Conservation (phyloP, 2,329 filamentous ascomycete genomes). For the Trichoderma atrobrunneum region DNA sequence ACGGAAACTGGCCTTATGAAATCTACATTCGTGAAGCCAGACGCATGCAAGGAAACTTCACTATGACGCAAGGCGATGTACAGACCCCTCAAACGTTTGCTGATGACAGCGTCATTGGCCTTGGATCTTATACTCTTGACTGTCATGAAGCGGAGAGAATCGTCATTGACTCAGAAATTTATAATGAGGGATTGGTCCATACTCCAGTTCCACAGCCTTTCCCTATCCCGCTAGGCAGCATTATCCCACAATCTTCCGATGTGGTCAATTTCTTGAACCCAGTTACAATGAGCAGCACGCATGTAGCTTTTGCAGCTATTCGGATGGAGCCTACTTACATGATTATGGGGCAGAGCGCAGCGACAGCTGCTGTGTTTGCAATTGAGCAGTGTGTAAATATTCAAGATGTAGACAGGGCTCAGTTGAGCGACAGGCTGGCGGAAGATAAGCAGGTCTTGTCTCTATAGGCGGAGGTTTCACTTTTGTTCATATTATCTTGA, state of each 20-base stretch:
- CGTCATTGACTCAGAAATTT: slow-evolving; percentile 23
- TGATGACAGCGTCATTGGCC: slow-evolving; percentile 22
- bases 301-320: slow-evolving; percentile 20
- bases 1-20: slow-evolving; percentile 28
- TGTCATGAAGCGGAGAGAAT: slow-evolving; percentile 27
- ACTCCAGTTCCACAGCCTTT: slow-evolving; percentile 10
- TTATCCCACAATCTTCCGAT: slow-evolving; percentile 11
- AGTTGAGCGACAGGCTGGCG: neutral
- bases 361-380: slow-evolving; percentile 17
- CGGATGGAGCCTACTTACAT: slow-evolving; percentile 22
- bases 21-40: slow-evolving; percentile 31
- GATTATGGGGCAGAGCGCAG: slow-evolving; percentile 21
- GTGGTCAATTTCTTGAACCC: slow-evolving; percentile 20
- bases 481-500: neutral
- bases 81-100: slow-evolving; percentile 10
- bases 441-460: slow-evolving; percentile 1
- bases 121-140: slow-evolving; percentile 28
- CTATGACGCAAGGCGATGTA: slow-evolving; percentile 27
- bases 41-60: slow-evolving; percentile 27
- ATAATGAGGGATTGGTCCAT: slow-evolving; percentile 26
- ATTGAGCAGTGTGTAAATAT: slow-evolving; percentile 18
- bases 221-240: slow-evolving; percentile 10
- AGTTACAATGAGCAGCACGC: slow-evolving; percentile 20
- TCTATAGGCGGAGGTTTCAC: neutral
- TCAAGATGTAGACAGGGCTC: slow-evolving; percentile 14